Percentiles rank a stretch among this genome's conserved stretches.
Conservation (phyloP, 805 yeast species). For the Naumovozyma baii region DNA sequence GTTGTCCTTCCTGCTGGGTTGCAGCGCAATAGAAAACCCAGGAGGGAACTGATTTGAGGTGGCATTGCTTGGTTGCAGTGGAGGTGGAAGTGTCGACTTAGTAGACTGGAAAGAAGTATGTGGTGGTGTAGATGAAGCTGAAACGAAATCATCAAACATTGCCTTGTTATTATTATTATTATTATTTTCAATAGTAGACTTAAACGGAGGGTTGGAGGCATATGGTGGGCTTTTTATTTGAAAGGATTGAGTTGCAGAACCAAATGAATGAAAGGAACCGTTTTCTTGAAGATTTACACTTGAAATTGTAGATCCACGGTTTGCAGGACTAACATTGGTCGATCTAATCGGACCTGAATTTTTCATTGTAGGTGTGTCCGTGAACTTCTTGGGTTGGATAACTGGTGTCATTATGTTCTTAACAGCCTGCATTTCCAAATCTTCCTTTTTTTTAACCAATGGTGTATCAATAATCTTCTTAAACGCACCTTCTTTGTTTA, state of each 20-base stretch:
- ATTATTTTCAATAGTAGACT: no score
- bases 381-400: conserved; percentile 25
- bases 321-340: no score
- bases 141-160: conserved; percentile 27
- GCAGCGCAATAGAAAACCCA: conserved; percentile 34
- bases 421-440: conserved; percentile 19
- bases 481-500: conserved; percentile 19
- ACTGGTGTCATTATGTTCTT: conserved; percentile 17
- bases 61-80: conserved; percentile 1
- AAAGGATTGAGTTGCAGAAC: no score
- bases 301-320: no score
- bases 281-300: no score
- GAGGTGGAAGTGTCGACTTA: background rate
- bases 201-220: no score
- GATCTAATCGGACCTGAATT: no score
- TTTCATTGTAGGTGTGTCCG: background rate
- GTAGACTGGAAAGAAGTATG: no score
- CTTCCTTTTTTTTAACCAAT: conserved; percentile 8
- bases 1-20: conserved; percentile 21
- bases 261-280: no score
- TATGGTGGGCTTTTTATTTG: no score
- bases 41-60: conserved; percentile 28
- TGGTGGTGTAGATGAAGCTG: conserved; percentile 14
- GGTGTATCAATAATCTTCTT: conserved; percentile 20
- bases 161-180: conserved; percentile 1